Conservation (phyloP, 768 basidiomycete species). For the Tulasnella sp. region DNA sequence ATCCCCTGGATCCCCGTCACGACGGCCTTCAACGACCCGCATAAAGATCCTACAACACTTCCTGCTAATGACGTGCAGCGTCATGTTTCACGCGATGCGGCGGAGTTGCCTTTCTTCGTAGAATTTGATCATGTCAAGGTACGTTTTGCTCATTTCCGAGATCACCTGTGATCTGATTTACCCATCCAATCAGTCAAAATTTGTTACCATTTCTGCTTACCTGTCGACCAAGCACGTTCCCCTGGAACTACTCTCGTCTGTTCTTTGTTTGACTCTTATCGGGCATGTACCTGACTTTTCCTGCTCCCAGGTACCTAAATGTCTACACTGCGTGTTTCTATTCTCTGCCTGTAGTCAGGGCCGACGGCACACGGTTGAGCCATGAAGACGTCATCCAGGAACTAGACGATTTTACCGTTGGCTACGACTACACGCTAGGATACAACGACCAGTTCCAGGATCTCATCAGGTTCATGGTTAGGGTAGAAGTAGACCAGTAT, state of each 20-base stretch:
- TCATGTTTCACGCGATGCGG: constrained; percentile 56
- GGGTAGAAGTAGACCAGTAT: constrained; percentile 73
- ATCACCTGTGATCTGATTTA: constrained; percentile 12
- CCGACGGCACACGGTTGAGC: constrained; percentile 51
- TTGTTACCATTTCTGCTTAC: constrained; percentile 67
- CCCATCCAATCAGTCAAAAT: constrained; percentile 60
- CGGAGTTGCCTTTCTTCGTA: constrained; percentile 69
- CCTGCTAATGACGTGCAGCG: constrained; percentile 36
- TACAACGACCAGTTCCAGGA: constrained; percentile 58
- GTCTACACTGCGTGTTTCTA: constrained; percentile 79
- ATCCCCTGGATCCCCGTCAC: constrained; percentile 85
- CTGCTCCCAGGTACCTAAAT: constrained; percentile 48
- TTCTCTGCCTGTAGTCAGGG: constrained; percentile 64
- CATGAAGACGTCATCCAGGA: constrained; percentile 88
- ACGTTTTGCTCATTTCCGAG: constrained; percentile 18
- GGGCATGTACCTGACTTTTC: constrained; percentile 1
- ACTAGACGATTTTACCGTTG: constrained; percentile 83
- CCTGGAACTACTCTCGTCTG: constrained; percentile 62
- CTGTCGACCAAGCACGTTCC: constrained; percentile 68
- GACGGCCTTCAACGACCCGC: constrained; percentile 48
- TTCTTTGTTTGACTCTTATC: neutral
- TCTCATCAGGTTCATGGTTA: constrained; percentile 58
- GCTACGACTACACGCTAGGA: constrained; percentile 64
- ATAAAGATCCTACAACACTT: constrained; percentile 21
- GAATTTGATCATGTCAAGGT: constrained; percentile 92